Evolutionary conservation across 441 rosid genomes (phyloP).

Genomic region (Metrosideros polymorpha): DNA sequence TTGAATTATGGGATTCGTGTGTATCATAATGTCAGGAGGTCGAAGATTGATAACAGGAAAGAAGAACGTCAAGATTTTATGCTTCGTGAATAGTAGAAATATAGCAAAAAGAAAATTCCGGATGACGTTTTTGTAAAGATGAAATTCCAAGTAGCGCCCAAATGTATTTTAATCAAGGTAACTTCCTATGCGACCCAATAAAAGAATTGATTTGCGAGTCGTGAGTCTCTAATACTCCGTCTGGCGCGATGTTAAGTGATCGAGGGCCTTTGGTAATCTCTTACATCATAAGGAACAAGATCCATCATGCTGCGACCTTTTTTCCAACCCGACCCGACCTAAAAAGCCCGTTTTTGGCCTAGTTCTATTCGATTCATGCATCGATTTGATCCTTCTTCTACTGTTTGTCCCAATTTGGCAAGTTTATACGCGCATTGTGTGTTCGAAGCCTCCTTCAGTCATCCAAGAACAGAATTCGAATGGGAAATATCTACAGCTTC

Average conservation of each 20-base stretch:
- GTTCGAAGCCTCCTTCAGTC: neutral
- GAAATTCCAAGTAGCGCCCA: neutral
- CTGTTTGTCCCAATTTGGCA: neutral
- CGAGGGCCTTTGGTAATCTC: neutral
- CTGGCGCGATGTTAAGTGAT: neutral
- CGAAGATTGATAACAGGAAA: neutral
- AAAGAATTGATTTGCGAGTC: neutral
- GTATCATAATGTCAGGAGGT: neutral
- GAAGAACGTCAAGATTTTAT: neutral
- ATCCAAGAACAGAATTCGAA: neutral
- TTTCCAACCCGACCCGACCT: neutral
- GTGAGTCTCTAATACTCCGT: neutral
- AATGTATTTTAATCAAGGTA: neutral
- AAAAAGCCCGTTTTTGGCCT: neutral
- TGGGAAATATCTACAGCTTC: neutral
- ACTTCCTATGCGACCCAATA: neutral
- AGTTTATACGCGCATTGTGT: neutral
- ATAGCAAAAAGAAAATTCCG: neutral
- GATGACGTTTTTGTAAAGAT: neutral
- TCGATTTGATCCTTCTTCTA: neutral
- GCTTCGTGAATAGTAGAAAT: neutral
- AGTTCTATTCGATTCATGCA: neutral
- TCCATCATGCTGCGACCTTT: neutral
- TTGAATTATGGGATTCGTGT: neutral
- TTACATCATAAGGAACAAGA: neutral